These are phyloP conservation scores for Novymonas esmeraldas DNA, from an alignment of 208 protist genomes.

Conservation along the genomic window DNA sequence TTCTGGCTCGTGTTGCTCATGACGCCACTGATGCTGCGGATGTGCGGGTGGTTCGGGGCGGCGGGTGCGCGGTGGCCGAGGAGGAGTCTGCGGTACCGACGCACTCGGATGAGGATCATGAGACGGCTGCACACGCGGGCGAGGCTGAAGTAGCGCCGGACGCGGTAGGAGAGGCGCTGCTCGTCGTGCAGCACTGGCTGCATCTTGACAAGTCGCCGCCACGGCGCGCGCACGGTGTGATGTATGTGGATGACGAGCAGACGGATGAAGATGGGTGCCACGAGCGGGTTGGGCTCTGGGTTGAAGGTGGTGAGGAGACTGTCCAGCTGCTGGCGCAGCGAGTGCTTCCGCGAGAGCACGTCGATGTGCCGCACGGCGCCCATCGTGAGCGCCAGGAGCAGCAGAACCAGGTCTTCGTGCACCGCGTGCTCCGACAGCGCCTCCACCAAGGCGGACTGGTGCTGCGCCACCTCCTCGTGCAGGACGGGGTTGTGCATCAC, in stretches of 20 bases:
- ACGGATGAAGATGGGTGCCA: conserved; percentile 74
- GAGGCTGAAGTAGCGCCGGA: conserved; percentile 53
- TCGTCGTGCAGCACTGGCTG: conserved; percentile 44
- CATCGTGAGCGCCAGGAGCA: conserved; percentile 66
- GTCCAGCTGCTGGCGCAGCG: conserved; percentile 70
- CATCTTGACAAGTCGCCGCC: conserved; percentile 13
- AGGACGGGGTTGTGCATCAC: conserved; percentile 52
- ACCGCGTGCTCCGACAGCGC: conserved; percentile 55
- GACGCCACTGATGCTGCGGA: conserved; percentile 3
- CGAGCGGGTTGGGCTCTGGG: conserved; percentile 42
- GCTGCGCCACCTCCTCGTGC: conserved; percentile 46
- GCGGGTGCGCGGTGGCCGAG: background rate
- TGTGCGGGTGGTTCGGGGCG: background rate
- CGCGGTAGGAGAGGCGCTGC: conserved; percentile 42
- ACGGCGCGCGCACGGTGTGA: conserved; percentile 35
- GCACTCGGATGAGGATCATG: conserved; percentile 62
- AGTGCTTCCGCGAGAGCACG: conserved; percentile 57
- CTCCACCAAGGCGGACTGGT: conserved; percentile 68
- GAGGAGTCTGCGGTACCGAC: conserved; percentile 41
- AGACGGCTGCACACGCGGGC: conserved; percentile 63
- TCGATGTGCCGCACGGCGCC: conserved; percentile 53
- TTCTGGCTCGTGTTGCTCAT: conserved; percentile 16
- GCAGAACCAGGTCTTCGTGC: conserved; percentile 72
- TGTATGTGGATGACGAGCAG: conserved; percentile 60
- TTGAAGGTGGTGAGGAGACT: conserved; percentile 50